A percentile compares a stretch with the other conserved stretches of the same genome.
Conservation (phyloP, 2,329 filamentous ascomycete species). For the Lanzia echinophila region DNA sequence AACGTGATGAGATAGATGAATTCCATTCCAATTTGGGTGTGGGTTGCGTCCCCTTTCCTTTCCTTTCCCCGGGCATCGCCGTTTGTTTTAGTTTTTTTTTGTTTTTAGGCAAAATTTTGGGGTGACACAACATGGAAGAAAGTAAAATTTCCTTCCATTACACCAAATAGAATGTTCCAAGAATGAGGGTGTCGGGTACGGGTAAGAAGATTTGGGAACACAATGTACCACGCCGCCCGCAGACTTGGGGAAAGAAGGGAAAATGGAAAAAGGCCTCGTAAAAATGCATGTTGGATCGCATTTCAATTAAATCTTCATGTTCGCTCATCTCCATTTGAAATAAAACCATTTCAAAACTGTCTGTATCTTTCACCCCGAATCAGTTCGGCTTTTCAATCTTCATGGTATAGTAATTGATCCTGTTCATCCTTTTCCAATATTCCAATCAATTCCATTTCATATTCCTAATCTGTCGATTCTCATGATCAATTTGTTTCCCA, state of each 20-base stretch:
- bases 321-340: not conserved
- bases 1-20: not conserved
- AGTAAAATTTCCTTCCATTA: not conserved
- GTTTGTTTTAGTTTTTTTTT: too few relatives aligned
- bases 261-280: not conserved
- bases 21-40: not conserved
- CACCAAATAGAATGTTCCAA: constrained; percentile 3
- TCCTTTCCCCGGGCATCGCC: not conserved
- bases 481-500: not conserved
- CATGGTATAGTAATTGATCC: not conserved
- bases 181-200: not conserved
- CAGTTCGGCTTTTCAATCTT: too few relatives aligned
- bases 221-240: not conserved
- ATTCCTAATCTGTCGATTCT: not conserved
- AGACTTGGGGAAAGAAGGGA: not conserved
- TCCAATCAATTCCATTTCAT: not conserved
- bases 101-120: too few relatives aligned
- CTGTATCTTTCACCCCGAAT: too few relatives aligned
- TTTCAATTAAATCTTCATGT: not conserved
- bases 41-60: not conserved
- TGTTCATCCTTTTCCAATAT: not conserved
- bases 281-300: not conserved
- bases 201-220: not conserved
- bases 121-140: constrained; percentile 1
- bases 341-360: not conserved